phyloP scores from a whole-genome alignment of 73 alveolate species.

The Effrenium voratum region DNA sequence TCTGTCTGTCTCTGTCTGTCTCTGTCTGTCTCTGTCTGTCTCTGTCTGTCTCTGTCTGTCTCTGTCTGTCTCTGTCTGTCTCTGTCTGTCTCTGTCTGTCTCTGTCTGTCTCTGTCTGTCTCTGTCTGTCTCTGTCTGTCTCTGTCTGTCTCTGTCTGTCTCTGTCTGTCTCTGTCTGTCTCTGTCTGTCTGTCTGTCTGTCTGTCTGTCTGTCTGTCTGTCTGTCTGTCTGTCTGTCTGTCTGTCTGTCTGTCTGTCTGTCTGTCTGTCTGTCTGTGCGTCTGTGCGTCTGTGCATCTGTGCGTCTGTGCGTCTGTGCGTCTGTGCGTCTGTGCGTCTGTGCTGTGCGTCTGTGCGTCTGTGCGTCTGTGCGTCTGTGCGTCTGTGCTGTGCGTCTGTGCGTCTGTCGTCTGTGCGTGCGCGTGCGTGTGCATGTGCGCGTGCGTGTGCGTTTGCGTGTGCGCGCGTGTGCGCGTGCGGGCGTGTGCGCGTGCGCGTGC shows the following conservation, averaged over 20 bases:
- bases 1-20: not conserved
- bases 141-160: conserved; percentile 39
- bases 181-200: conserved; percentile 39
- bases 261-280: conserved; percentile 4
- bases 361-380: not conserved
- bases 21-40: not conserved
- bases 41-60: not conserved
- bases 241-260: conserved; percentile 34
- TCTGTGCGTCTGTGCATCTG: not conserved
- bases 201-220: conserved; percentile 39
- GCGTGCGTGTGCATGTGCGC: conserved; percentile 3
- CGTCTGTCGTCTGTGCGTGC: not conserved
- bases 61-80: conserved; percentile 2
- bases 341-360: not conserved
- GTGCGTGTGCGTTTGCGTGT: conserved; percentile 26
- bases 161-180: conserved; percentile 22
- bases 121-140: not conserved
- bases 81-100: not conserved
- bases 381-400: not conserved
- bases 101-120: not conserved
- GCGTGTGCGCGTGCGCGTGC: conserved; percentile 29
- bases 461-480: conserved; percentile 4
- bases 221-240: conserved; percentile 39
- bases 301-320: not conserved
- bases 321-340: conserved; percentile 1